phyloP scores from a whole-genome alignment of 208 protist genomes.

The Tritrichomonas foetus region DNA sequence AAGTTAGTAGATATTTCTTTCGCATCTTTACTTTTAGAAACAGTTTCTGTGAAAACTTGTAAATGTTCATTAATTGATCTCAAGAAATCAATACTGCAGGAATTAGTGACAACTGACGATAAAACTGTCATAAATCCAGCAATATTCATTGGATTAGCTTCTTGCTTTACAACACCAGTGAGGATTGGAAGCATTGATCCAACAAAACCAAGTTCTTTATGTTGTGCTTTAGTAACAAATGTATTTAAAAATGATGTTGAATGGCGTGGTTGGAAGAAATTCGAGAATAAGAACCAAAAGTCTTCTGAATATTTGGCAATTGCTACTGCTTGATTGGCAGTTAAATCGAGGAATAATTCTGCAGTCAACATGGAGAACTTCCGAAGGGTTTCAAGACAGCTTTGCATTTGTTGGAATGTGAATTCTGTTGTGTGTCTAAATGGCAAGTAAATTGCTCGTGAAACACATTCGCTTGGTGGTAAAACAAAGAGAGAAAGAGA shows the following conservation, averaged over 20 bases:
- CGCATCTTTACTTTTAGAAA: background rate
- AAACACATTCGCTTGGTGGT: background rate
- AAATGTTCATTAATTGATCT: background rate
- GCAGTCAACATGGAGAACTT: background rate
- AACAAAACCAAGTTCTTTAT: background rate
- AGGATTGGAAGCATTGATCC: background rate
- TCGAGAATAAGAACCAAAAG: background rate
- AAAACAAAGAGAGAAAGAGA: background rate
- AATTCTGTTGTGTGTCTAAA: slow-evolving; percentile 10
- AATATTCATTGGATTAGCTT: background rate
- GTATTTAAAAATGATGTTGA: background rate
- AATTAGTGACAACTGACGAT: background rate
- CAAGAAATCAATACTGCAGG: background rate
- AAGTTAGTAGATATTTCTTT: background rate
- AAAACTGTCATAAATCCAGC: background rate
- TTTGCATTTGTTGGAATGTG: background rate
- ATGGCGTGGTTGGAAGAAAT: slow-evolving; percentile 33
- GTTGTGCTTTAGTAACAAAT: background rate
- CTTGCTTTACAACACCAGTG: background rate
- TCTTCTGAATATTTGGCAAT: background rate
- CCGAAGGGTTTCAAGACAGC: background rate
- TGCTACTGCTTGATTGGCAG: background rate
- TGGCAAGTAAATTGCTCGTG: background rate
- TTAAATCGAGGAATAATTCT: slow-evolving; percentile 9
- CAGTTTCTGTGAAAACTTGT: background rate